Percentiles rank a stretch among this genome's conserved stretches.
phyloP scores from a whole-genome alignment of 805 yeast genomes.

The Ogataea populi-albae region DNA sequence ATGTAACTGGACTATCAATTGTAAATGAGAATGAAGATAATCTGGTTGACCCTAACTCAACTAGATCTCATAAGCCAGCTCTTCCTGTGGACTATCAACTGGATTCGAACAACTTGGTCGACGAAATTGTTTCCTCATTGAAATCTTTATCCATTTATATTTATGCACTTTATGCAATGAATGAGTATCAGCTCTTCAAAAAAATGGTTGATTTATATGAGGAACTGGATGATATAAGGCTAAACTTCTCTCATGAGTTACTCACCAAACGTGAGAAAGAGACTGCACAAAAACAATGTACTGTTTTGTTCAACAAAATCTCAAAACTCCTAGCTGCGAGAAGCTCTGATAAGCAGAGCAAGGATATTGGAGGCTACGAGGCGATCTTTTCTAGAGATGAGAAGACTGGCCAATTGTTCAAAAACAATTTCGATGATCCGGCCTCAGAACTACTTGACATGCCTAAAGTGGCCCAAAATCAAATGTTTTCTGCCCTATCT shows the following conservation, averaged over 20 bases:
- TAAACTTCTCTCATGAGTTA: conserved; percentile 48
- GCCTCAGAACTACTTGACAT: conserved; percentile 37
- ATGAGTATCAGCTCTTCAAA: conserved; percentile 61
- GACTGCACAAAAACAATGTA: conserved; percentile 48
- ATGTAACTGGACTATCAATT: neutral
- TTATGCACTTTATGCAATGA: conserved; percentile 66
- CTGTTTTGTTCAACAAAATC: conserved; percentile 52
- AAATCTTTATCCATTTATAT: conserved; percentile 60
- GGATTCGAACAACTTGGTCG: conserved; percentile 43
- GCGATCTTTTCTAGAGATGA: conserved; percentile 65
- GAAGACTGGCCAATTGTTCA: conserved; percentile 53
- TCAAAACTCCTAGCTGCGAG: conserved; percentile 55
- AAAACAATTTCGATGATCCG: conserved; percentile 16
- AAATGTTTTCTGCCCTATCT: conserved; percentile 66
- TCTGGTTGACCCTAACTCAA: conserved; percentile 5
- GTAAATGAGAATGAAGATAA: conserved; percentile 5
- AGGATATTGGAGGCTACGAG: conserved; percentile 52
- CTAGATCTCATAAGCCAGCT: conserved; percentile 37
- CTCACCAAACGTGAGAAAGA: conserved; percentile 53
- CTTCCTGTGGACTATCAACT: conserved; percentile 49
- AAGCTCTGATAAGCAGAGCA: conserved; percentile 8
- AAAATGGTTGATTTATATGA: conserved; percentile 52
- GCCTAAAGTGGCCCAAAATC: conserved; percentile 61
- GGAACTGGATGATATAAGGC: conserved; percentile 56
- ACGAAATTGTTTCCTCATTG: conserved; percentile 58